Evolutionary conservation across 1,139 yeast species (phyloP).

Genomic region (Yamadazyma siamensis): DNA sequence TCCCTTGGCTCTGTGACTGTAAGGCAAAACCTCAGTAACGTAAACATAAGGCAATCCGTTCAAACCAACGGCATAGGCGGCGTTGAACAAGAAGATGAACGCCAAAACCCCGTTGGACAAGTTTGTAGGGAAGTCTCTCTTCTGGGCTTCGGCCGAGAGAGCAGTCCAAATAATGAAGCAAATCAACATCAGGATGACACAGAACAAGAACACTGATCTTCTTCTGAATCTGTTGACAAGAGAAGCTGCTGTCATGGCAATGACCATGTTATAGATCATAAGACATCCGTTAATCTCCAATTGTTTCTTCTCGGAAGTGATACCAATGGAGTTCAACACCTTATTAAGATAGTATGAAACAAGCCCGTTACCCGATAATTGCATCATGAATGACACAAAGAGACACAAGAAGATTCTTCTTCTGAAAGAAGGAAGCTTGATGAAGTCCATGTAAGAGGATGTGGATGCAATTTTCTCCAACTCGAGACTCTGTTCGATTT

Average conservation of each 20-base stretch:
- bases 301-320: conserved; percentile 38
- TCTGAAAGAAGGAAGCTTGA: conserved; percentile 35
- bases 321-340: conserved; percentile 48
- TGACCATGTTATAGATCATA: conserved; percentile 38
- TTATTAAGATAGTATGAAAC: conserved; percentile 48
- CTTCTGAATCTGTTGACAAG: conserved; percentile 31
- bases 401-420: conserved; percentile 36
- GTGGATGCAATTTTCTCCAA: conserved; percentile 23
- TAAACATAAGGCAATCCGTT: conserved; percentile 37
- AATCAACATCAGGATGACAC: conserved; percentile 32
- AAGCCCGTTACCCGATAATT: conserved; percentile 50
- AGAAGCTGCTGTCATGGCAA: conserved; percentile 28
- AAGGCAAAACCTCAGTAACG: conserved; percentile 41
- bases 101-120: conserved; percentile 42
- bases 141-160: conserved; percentile 31
- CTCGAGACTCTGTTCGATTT: conserved; percentile 38
- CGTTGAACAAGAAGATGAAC: conserved; percentile 39
- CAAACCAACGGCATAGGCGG: conserved; percentile 32
- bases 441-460: conserved; percentile 33
- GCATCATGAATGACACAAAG: conserved; percentile 37
- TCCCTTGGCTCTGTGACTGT: conserved; percentile 43
- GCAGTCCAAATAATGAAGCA: conserved; percentile 36
- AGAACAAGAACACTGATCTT: conserved; percentile 41
- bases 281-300: conserved; percentile 48
- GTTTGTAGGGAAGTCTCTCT: conserved; percentile 24